Base-by-base conservation (phyloP, 1,139 yeast species). In the Tardiomyces depauwii region DNA sequence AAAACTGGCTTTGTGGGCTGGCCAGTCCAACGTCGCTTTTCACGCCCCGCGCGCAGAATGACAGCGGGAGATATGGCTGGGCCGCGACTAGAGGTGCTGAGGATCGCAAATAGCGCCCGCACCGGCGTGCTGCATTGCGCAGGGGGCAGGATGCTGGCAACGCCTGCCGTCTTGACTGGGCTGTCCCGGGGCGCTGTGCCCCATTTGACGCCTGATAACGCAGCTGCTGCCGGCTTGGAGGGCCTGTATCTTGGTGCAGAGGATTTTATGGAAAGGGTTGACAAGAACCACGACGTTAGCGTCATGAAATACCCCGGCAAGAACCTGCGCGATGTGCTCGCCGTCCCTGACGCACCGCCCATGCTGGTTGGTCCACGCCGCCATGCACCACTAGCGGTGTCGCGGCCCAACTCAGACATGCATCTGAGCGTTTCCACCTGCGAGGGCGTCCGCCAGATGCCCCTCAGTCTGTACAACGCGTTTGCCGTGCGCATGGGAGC, bases 121-220 rank as follows among this genome's bases (percentile, higher is more conserved):
- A 14, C 36, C 4, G 36, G 36, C 16, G 36, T 30, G 5, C 36
- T 30, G 16, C 36, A 30, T 11, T 30, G 36, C 10, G 36, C 36
- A 30, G n/a, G 10, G 5, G 39, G 39, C 5, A 18, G 19, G 19
- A 13, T n/a, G 19, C 19, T 36, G 4, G 19, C 4, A 7, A 36
- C 39, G 19, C 70, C 70, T 0, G 54, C 53, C 5, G 57, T 59
- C 41, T 18, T 68, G 18, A 53, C 58, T n/a, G 58, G 67, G 2
- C 64, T 72, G 2, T 55, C 61, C 2, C 56, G 73, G 39, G 73
- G 72, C 2, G 65, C 62, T 1, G 55, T 69, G 18, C 67, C 70
- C 3, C 73, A 68, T 47, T 44, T 68, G 46, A 66, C 72, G 14
- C 73, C 72, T 4, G 73, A 68, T 49, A 60, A 61, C 18, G 45